Base-by-base conservation (phyloP, 1,284 basidiomycete genomes). In the Athelia psychrophila region DNA sequence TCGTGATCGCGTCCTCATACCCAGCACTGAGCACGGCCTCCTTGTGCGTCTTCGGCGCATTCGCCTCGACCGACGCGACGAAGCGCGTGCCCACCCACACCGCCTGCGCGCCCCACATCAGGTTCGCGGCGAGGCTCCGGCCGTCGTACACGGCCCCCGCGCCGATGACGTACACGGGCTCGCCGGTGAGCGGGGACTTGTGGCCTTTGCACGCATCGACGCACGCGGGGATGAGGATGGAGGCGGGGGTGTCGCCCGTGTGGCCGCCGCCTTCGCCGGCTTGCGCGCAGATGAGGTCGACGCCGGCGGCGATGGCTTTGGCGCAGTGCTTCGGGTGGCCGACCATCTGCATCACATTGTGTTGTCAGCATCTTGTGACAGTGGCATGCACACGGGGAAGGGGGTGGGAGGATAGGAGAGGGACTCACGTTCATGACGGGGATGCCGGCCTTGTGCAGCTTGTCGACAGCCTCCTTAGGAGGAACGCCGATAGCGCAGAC, bases 81-180 rank as follows among this genome's bases (percentile, higher is more conserved):
- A 97, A 97, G 38, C 94, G 82, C 1, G 91, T 93, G 35, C 91
- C 91, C 42, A 90, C 88, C 81, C 68, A 94, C 73, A 74, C 82
- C 47, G 74, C 92, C 60, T 90, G 78, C 25, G 92, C 92, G 57
- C 93, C 93, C 80, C 85, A 93, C 64, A 85, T 78, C 49, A 95
- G 71, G 61, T 92, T 88, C 16, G 92, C 90, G 12, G 91, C 93
- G n/a, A 95, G 77, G 49, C 88, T 81, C 50, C 91, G 80, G 5
- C 93, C 93, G 60, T 94, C 91, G 64, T 81, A 91, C 20, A 95
- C 86, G 0, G 90, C 93, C 33, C 93, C 93, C 9, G 93, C 93
- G 27, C 89, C 92, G 54, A 95, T 72, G 38, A 95, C 87, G 63
- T 88, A 86, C 19, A 95, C 75, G 0, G 89, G 90, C 61, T 84